Percentiles rank a stretch among this genome's conserved stretches.
phyloP scores from a whole-genome alignment of 2,329 filamentous ascomycete species.

The Hymenoscyphus occultus region DNA sequence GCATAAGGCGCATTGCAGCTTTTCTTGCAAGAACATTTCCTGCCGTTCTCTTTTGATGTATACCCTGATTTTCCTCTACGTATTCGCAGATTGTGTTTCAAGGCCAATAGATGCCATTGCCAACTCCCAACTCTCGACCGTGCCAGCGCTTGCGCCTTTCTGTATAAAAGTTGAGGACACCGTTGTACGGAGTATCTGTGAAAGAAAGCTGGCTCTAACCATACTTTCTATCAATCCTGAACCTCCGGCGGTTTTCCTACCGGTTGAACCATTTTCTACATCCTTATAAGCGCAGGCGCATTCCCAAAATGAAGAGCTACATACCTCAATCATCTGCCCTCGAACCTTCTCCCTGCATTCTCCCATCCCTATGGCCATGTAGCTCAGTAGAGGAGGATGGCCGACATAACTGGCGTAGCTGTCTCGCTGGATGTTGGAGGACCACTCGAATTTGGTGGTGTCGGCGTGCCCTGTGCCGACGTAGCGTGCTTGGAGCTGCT shows the following conservation, averaged over 20 bases:
- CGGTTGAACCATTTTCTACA: slow-evolving; percentile 65
- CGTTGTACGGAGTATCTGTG: not conserved
- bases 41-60: not conserved
- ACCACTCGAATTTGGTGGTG: slow-evolving; percentile 97
- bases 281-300: not conserved
- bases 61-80: not conserved
- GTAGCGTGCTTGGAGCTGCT: slow-evolving; percentile 93
- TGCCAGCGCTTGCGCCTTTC: not conserved
- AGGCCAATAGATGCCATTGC: not conserved
- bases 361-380: slow-evolving; percentile 86
- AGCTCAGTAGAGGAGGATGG: slow-evolving; percentile 82
- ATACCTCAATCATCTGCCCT: slow-evolving; percentile 72
- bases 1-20: not conserved
- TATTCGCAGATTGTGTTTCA: not conserved
- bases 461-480: slow-evolving; percentile 95
- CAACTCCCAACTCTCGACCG: not conserved
- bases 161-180: not conserved
- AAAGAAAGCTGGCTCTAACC: not conserved
- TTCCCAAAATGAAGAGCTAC: slow-evolving; percentile 23
- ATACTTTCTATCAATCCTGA: slow-evolving; percentile 36
- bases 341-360: slow-evolving; percentile 78
- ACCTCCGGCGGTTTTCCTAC: slow-evolving; percentile 65
- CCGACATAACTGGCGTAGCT: slow-evolving; percentile 86
- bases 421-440: slow-evolving; percentile 91
- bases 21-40: not conserved